A percentile compares a stretch with the other conserved stretches of the same genome.
Evolutionary conservation across 805 yeast species (phyloP).

Genomic region (Sungouiella blattae): DNA sequence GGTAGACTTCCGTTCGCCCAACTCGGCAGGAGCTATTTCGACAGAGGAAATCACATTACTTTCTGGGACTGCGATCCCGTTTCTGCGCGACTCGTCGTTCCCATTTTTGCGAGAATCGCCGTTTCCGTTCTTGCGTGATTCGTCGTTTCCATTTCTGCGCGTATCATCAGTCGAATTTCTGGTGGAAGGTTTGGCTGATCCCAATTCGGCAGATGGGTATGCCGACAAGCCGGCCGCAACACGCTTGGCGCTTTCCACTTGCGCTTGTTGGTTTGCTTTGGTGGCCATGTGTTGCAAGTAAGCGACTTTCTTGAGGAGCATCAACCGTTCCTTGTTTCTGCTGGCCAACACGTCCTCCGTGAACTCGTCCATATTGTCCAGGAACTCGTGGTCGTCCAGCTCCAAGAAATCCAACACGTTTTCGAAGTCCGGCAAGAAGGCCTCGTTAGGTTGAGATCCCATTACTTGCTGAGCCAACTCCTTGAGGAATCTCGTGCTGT

Average conservation of each 20-base stretch:
- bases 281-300: slow-evolving; percentile 67
- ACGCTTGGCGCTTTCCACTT: slow-evolving; percentile 38
- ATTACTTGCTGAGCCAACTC: slow-evolving; percentile 51
- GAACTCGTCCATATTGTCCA: slow-evolving; percentile 35
- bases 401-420: slow-evolving; percentile 56
- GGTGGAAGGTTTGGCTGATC: neutral
- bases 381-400: slow-evolving; percentile 37
- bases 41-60: neutral
- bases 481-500: slow-evolving; percentile 52
- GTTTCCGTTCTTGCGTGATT: no score
- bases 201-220: neutral
- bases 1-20: neutral
- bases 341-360: slow-evolving; percentile 35
- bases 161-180: neutral
- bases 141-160: neutral
- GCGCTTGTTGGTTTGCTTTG: slow-evolving; percentile 39
- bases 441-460: slow-evolving; percentile 28
- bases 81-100: neutral
- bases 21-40: neutral
- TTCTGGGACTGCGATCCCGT: neutral
- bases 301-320: slow-evolving; percentile 63
- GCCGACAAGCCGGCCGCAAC: slow-evolving; percentile 28
- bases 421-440: slow-evolving; percentile 54
- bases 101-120: neutral
- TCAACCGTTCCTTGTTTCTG: slow-evolving; percentile 61